Percentiles rank a stretch among this genome's conserved stretches.
phyloP scores from a whole-genome alignment of 2,329 filamentous ascomycete species.

The Hymenotorrendiella dingleyae region DNA sequence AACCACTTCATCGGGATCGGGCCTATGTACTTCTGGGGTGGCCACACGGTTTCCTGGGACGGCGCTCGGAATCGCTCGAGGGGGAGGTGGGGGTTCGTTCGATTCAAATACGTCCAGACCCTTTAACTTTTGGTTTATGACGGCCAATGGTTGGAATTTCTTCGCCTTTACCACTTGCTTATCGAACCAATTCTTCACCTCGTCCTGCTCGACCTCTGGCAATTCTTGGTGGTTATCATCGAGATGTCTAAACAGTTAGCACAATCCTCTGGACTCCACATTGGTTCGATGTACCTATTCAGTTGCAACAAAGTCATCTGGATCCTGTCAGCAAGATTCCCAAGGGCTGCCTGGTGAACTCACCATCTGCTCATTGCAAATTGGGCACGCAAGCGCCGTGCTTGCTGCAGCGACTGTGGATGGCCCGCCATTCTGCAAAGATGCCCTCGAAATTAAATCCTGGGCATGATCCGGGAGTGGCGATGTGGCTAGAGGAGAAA shows the following conservation, averaged over 20 bases:
- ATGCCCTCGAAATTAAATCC: slow-evolving; percentile 77
- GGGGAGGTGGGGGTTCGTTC: slow-evolving; percentile 49
- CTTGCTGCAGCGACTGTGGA: slow-evolving; percentile 47
- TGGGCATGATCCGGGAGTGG: slow-evolving; percentile 66
- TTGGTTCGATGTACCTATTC: slow-evolving; percentile 55
- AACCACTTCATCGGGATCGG: slow-evolving; percentile 84
- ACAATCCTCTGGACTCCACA: slow-evolving; percentile 24
- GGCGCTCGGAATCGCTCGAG: slow-evolving; percentile 27
- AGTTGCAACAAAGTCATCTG: slow-evolving; percentile 88
- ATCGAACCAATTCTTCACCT: slow-evolving; percentile 75
- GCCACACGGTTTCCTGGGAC: slow-evolving; percentile 32
- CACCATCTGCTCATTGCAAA: slow-evolving; percentile 98
- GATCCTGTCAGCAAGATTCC: slow-evolving; percentile 17
- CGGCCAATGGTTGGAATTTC: slow-evolving; percentile 66
- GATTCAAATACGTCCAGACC: slow-evolving; percentile 71
- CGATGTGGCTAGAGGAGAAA: slow-evolving; percentile 46
- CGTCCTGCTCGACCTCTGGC: slow-evolving; percentile 66
- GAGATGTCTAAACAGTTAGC: slow-evolving; percentile 50
- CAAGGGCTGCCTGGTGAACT: slow-evolving; percentile 5
- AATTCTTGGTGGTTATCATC: slow-evolving; percentile 70
- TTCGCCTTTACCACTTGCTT: slow-evolving; percentile 70
- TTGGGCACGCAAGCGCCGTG: slow-evolving; percentile 81
- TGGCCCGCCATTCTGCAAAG: slow-evolving; percentile 54
- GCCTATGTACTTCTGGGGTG: slow-evolving; percentile 27
- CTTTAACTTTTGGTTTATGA: slow-evolving; percentile 70